Evolutionary conservation across 1,284 basidiomycete species (phyloP).

Genomic region (Coriolopsis trogii): DNA sequence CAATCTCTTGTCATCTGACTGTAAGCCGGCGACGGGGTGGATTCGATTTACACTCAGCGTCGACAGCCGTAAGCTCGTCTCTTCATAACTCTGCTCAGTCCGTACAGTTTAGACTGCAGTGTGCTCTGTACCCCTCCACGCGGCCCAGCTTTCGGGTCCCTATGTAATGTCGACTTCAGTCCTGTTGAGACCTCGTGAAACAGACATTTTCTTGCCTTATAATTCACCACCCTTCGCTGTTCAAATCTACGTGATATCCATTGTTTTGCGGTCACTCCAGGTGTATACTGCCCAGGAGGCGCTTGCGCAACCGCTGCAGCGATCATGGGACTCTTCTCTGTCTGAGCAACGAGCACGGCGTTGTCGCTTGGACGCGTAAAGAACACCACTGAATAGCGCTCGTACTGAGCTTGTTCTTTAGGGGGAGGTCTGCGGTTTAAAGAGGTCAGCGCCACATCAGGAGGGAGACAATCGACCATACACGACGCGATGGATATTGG

Average conservation of each 20-base stretch:
- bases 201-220: slow-evolving; percentile 20
- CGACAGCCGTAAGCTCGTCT: too few relatives aligned
- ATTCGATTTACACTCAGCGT: too few relatives aligned
- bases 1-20: too few relatives aligned
- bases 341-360: slow-evolving; percentile 26
- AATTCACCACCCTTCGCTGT: slow-evolving; percentile 27
- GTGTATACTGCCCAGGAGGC: slow-evolving; percentile 9
- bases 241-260: slow-evolving; percentile 32
- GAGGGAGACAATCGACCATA: slow-evolving; percentile 13
- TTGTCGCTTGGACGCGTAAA: slow-evolving; percentile 39
- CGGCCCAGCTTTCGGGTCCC: not conserved
- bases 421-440: slow-evolving; percentile 29
- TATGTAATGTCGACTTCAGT: not conserved
- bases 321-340: slow-evolving; percentile 28
- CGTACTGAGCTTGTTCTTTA: slow-evolving; percentile 31
- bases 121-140: not conserved
- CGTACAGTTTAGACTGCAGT: too few relatives aligned
- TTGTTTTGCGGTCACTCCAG: slow-evolving; percentile 24
- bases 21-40: too few relatives aligned
- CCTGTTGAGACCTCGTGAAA: not conserved
- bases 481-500: slow-evolving; percentile 40
- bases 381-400: slow-evolving; percentile 40
- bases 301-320: slow-evolving; percentile 25
- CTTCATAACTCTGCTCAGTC: too few relatives aligned
- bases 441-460: not conserved